A percentile compares a stretch with the other conserved stretches of the same genome.
Evolutionary conservation across 805 yeast species (phyloP).

Genomic region (Myxozyma udenii): DNA sequence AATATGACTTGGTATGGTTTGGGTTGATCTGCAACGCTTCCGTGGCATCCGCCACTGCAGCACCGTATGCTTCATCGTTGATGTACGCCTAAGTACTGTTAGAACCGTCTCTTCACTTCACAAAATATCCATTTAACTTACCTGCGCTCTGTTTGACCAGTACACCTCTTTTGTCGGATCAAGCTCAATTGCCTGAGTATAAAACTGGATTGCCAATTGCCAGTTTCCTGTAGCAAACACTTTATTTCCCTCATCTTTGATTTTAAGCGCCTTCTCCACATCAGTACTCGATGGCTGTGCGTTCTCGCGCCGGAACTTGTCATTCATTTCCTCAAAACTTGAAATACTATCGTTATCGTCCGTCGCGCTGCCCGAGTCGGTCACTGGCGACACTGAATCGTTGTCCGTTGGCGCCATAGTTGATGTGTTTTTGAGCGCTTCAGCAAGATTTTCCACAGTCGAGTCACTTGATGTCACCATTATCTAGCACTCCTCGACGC

Average conservation of each 20-base stretch:
- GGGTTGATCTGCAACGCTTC: constrained; percentile 66
- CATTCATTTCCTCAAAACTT: constrained; percentile 6
- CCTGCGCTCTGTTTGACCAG: constrained; percentile 80
- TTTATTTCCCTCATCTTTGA: constrained; percentile 84
- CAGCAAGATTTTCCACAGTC: no score
- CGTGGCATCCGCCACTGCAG: constrained; percentile 76
- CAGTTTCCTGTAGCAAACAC: constrained; percentile 77
- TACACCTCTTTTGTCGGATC: constrained; percentile 78
- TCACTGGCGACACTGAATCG: no score
- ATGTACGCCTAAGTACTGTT: constrained; percentile 60
- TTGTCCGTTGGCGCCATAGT: no score
- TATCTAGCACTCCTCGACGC: no score
- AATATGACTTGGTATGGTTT: constrained; percentile 71
- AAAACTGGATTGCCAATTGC: constrained; percentile 66
- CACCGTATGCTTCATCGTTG: constrained; percentile 80
- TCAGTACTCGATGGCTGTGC: constrained; percentile 34
- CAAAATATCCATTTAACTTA: background rate
- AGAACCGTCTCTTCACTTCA: background rate
- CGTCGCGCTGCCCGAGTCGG: background rate
- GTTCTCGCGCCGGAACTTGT: background rate
- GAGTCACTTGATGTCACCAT: no score
- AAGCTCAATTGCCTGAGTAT: constrained; percentile 73
- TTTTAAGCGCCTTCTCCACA: constrained; percentile 68
- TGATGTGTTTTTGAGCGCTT: no score
- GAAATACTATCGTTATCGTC: constrained; percentile 7